These are phyloP conservation scores for Spiromyces aspiralis DNA, from an alignment of 371 early-diverging fungal genomes.

Conservation along the genomic window DNA sequence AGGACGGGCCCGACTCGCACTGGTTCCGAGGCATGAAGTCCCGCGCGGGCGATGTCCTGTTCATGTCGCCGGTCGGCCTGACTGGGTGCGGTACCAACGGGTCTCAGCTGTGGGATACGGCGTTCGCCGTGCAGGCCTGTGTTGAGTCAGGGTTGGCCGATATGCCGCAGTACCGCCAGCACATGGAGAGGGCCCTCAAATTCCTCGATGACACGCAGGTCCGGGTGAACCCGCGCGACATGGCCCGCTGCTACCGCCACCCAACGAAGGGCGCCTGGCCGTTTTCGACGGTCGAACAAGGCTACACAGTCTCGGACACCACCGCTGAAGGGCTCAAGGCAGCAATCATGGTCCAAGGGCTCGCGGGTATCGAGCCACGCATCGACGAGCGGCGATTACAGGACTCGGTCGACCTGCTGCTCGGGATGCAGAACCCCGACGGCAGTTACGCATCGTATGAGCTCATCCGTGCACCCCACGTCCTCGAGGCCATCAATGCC, in stretches of 20 bases:
- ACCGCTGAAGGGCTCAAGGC: conserved; percentile 92
- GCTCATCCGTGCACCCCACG: conserved; percentile 50
- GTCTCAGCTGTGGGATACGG: conserved; percentile 93
- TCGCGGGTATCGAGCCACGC: conserved; percentile 29
- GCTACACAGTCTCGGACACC: conserved; percentile 91
- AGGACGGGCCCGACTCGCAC: conserved; percentile 72
- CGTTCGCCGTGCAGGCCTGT: conserved; percentile 69
- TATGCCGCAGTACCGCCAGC: conserved; percentile 44
- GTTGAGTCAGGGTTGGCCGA: conserved; percentile 55
- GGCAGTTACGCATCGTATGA: conserved; percentile 93
- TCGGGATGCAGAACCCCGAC: conserved; percentile 79
- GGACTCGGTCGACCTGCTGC: conserved; percentile 76
- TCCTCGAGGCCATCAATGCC: conserved; percentile 80
- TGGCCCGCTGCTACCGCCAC: conserved; percentile 60
- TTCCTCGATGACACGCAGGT: conserved; percentile 88
- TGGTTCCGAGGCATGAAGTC: conserved; percentile 58
- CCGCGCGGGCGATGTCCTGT: conserved; percentile 69
- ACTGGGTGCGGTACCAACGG: conserved; percentile 97
- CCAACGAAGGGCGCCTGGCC: conserved; percentile 87
- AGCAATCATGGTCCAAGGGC: conserved; percentile 53
- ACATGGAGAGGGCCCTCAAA: conserved; percentile 48
- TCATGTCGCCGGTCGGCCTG: conserved; percentile 83
- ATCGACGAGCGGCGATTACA: conserved; percentile 43
- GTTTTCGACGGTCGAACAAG: conserved; percentile 86
- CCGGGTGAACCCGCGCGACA: conserved; percentile 46